Conservation (phyloP, 768 basidiomycete species). For the Russula vinacea region DNA sequence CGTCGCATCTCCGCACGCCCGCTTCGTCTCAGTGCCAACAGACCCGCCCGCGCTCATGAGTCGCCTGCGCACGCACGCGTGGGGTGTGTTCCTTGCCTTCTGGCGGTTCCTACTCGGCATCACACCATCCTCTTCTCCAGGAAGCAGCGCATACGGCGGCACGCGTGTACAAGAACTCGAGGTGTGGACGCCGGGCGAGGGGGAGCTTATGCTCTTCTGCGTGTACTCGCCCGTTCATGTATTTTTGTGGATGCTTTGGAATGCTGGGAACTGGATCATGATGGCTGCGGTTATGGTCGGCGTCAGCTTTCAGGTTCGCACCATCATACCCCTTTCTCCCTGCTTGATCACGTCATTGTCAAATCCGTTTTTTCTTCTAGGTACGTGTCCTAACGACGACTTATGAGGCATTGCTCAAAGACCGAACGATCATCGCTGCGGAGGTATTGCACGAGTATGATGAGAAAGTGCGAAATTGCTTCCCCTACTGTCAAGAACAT, state of each 20-base stretch:
- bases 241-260: constrained; percentile 68
- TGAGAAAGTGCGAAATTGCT: constrained; percentile 51
- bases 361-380: constrained; percentile 36
- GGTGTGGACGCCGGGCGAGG: constrained; percentile 71
- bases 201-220: constrained; percentile 66
- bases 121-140: constrained; percentile 38
- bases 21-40: constrained; percentile 55
- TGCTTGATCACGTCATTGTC: constrained; percentile 1
- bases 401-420: constrained; percentile 67
- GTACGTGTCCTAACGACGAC: constrained; percentile 49
- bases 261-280: constrained; percentile 71
- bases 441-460: constrained; percentile 88
- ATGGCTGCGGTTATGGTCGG: constrained; percentile 66
- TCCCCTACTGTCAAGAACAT: constrained; percentile 1
- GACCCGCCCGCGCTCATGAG: constrained; percentile 40
- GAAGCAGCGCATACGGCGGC: constrained; percentile 18
- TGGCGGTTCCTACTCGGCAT: constrained; percentile 69
- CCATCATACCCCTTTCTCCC: not conserved
- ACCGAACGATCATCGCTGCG: constrained; percentile 67
- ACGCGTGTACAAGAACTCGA: constrained; percentile 69
- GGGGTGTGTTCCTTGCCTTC: constrained; percentile 52
- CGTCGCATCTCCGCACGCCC: constrained; percentile 65
- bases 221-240: constrained; percentile 78
- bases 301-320: constrained; percentile 60
- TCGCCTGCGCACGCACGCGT: constrained; percentile 36